Base-by-base conservation (phyloP, 805 yeast genomes). In the Zygoascus tannicola region DNA sequence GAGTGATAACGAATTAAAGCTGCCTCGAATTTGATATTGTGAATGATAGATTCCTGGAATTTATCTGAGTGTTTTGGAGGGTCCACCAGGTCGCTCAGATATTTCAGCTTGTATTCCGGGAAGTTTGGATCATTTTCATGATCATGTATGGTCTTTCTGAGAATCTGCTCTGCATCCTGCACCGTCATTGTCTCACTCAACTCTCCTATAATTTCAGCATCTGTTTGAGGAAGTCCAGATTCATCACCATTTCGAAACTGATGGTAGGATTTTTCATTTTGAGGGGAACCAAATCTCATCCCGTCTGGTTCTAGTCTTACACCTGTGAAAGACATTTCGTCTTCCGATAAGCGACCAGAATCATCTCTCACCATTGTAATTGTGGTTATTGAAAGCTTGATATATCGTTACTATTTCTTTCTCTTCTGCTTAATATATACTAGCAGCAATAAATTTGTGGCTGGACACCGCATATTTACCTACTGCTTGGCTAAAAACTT, bases 121-220 rank as follows among this genome's bases (percentile, higher is more conserved):
- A 75, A 64, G 52, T 74, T 74, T 32, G 69, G 68, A 54, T 76
- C 81, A 42, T 65, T 69, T 4, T 53, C 53, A 49, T 74, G 78
- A n/a, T 69, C 66, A 1, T 50, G 64, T 3, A 69, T 48, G 5
- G 73, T 67, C 16, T 64, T 58, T 26, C 58, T 54, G 38, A 77
- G 53, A 32, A 73, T 64, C 12, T 60, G 61, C 1, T 66, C 34
- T 0, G 76, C 67, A 35, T 71, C 73, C 1, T 62, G 68, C 8
- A 49, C 53, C 2, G 63, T 41, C 53, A 70, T 48, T 22, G 53
- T 48, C 8, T 33, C 36, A 21, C 36, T 33, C 38, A 49, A 44
- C 32, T 48, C 45, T 16, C 43, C 46, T 26, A 44, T 36, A 14
- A 52, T 37, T 10, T 33, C 36, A 7, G 36, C 36, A 10, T 33